Base-by-base conservation (phyloP, 805 yeast genomes). In the Dipodascopsis tothii region DNA sequence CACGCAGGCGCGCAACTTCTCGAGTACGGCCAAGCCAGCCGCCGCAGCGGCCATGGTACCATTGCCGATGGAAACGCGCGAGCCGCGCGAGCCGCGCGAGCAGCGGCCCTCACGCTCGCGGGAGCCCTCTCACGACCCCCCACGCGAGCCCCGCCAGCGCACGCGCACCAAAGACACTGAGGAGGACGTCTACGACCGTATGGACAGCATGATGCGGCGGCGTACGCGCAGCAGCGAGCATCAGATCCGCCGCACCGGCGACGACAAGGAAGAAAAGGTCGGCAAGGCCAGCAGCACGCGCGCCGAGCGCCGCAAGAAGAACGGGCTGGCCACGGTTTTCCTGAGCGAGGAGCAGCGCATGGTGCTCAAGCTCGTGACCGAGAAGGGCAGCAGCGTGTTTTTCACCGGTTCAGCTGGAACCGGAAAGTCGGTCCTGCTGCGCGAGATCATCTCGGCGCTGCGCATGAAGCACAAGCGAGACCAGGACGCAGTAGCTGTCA, bases 341-440 rank as follows among this genome's bases (percentile, higher is more conserved):
- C 58, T 68, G 3, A 63, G 68, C 18, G 60, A 56, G 5, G 83
- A 78, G 59, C 84, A 78, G 60, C 60, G 63, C 42, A 56, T 57
- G 20, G 78, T 92, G 19, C 70, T 84, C 7, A 74, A 77, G 6
- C 63, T 84, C 42, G 94, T 81, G 0, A 63, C 75, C 35, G 58
- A 68, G 19, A 87, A 94, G 0, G 35, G 48, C 2, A 65, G 69
- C 16, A 84, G 81, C 46, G 65, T 92, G 2, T 92, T 92, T 59
- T 92, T 84, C 60, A 92, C 98, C 0, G 98, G 98, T 40, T 86
- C 96, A 27, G 98, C 98, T 0, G 98, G 98, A 19, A 92, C 98
- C 0, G 98, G 98, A 59, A 92, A 92, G 60, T 90, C 98, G 1
- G 81, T 92, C 3, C 67, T 92, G n/a, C 66, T 92, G 40, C 72